Conservation (phyloP, 2,329 filamentous ascomycete genomes). For the Corynespora cassiicola region DNA sequence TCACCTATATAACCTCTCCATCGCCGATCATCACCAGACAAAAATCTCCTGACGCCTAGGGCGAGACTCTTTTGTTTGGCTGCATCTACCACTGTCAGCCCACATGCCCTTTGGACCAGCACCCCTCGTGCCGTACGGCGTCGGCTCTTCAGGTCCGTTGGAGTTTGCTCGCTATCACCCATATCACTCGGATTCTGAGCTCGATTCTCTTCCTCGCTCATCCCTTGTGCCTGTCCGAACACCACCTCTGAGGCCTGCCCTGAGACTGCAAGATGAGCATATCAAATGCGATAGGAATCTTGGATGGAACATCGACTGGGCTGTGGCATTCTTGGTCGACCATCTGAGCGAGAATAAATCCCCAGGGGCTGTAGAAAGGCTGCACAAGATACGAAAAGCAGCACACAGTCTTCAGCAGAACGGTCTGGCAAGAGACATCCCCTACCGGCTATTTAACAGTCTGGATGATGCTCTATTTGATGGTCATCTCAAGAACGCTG, state of each 20-base stretch:
- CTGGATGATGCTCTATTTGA: slow-evolving; percentile 47
- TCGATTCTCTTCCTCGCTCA: slow-evolving; percentile 13
- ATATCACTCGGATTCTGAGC: slow-evolving; percentile 24
- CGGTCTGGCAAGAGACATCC: slow-evolving; percentile 25
- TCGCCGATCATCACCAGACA: slow-evolving; percentile 2
- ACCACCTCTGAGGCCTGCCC: slow-evolving; percentile 7
- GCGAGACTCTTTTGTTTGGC: slow-evolving; percentile 13
- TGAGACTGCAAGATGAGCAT: slow-evolving; percentile 26
- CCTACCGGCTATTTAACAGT: slow-evolving; percentile 44
- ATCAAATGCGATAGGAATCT: slow-evolving; percentile 30
- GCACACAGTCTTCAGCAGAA: slow-evolving; percentile 21
- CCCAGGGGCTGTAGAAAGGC: slow-evolving; percentile 20
- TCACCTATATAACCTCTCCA: slow-evolving; percentile 17
- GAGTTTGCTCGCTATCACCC: slow-evolving; percentile 9
- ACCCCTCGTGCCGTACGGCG: slow-evolving; percentile 14
- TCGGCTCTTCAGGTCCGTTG: slow-evolving; percentile 13
- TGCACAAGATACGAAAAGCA: slow-evolving; percentile 23
- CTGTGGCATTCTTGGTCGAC: slow-evolving; percentile 47
- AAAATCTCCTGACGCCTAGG: slow-evolving; percentile 14
- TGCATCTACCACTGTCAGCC: slow-evolving; percentile 4
- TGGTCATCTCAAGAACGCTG: slow-evolving; percentile 44
- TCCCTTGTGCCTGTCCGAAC: slow-evolving; percentile 7
- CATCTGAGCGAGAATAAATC: slow-evolving; percentile 30
- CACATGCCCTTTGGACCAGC: slow-evolving; percentile 22
- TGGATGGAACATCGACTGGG: slow-evolving; percentile 51